Conservation (phyloP, 495 filamentous ascomycete species). For the Bacidia gigantensis region DNA sequence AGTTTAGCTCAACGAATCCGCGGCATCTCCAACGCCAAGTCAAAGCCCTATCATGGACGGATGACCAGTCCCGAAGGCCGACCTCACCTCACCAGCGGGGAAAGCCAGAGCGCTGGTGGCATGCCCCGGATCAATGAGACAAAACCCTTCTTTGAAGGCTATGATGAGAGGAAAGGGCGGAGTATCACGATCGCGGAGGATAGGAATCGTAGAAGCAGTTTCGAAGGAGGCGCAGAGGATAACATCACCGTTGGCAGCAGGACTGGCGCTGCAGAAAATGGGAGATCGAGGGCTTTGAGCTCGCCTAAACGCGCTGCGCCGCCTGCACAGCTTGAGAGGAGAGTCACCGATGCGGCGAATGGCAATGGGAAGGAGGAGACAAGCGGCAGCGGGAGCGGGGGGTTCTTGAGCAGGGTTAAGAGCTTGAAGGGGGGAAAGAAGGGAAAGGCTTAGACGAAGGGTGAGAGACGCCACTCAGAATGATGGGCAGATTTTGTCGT, state of each 20-base stretch:
- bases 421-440: constrained; percentile 54
- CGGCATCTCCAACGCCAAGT: constrained; percentile 46
- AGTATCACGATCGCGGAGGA: constrained; percentile 43
- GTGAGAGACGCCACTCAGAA: too few relatives aligned
- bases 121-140: constrained; percentile 23
- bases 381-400: constrained; percentile 28
- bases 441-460: not conserved
- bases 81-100: constrained; percentile 21
- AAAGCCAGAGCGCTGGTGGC: constrained; percentile 24
- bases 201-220: constrained; percentile 25
- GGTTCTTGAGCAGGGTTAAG: constrained; percentile 78
- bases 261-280: constrained; percentile 8
- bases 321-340: constrained; percentile 42
- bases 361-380: constrained; percentile 22
- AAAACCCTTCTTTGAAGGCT: constrained; percentile 85
- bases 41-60: constrained; percentile 29
- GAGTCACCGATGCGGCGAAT: constrained; percentile 51
- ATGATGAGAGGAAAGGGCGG: constrained; percentile 56
- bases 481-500: too few relatives aligned
- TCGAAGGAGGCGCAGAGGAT: constrained; percentile 18
- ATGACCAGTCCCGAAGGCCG: constrained; percentile 36
- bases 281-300: constrained; percentile 40
- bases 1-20: constrained; percentile 78
- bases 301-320: constrained; percentile 41
- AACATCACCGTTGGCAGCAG: not conserved